Evolutionary conservation across 2,329 filamentous ascomycete genomes (phyloP).

Genomic region (Rhinocladiella mackenziei): DNA sequence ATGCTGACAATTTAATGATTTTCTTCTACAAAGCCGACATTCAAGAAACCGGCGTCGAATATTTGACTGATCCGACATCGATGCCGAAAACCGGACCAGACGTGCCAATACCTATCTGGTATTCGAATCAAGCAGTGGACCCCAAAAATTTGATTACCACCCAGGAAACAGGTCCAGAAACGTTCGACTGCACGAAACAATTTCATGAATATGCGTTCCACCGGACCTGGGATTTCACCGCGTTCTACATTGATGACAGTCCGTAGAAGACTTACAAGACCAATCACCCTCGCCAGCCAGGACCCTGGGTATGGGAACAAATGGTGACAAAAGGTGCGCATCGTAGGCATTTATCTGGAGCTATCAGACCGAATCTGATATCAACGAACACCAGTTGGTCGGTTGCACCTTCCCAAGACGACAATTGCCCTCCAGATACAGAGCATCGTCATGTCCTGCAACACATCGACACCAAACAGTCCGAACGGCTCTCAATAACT

Average conservation of each 20-base stretch:
- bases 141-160: conserved; percentile 14
- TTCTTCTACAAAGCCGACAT: conserved; percentile 28
- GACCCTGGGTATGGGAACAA: conserved; percentile 28
- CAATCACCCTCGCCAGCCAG: conserved; percentile 24
- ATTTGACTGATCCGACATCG: conserved; percentile 26
- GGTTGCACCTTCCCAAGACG: conserved; percentile 19
- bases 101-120: conserved; percentile 23
- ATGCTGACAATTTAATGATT: conserved; percentile 9
- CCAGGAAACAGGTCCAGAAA: conserved; percentile 16
- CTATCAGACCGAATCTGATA: neutral
- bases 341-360: neutral
- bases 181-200: conserved; percentile 17
- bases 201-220: conserved; percentile 29
- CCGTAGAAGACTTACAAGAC: conserved; percentile 19
- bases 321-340: conserved; percentile 25
- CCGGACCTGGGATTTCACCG: conserved; percentile 25
- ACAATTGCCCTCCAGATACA: conserved; percentile 25
- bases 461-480: conserved; percentile 9
- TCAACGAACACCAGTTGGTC: conserved; percentile 18
- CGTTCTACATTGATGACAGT: conserved; percentile 27
- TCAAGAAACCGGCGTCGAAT: conserved; percentile 29
- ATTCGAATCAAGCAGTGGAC: conserved; percentile 24
- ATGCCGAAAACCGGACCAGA: conserved; percentile 19
- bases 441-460: conserved; percentile 29
- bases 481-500: conserved; percentile 1